These are phyloP conservation scores for Raffaelea arxii DNA, from an alignment of 2,329 filamentous ascomycete genomes.

Conservation along the genomic window DNA sequence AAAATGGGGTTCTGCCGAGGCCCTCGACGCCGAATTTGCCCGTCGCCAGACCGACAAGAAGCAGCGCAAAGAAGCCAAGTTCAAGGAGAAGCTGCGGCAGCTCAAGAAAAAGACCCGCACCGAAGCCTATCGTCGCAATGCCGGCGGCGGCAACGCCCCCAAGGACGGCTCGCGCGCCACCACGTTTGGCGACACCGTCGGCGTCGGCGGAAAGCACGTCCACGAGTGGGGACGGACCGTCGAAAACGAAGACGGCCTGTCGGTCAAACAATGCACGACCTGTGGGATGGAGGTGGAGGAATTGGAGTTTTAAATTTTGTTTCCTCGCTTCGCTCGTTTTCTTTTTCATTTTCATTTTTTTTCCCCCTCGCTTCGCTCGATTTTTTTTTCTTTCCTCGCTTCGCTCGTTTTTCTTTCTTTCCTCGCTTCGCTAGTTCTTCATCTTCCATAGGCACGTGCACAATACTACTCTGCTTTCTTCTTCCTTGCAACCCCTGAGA, in stretches of 20 bases:
- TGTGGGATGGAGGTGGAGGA: slow-evolving; percentile 76
- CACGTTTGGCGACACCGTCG: slow-evolving; percentile 70
- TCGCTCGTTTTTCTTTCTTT: too few species aligned
- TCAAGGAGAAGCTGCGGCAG: slow-evolving; percentile 78
- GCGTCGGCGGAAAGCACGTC: slow-evolving; percentile 61
- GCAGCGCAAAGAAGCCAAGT: slow-evolving; percentile 79
- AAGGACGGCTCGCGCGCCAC: slow-evolving; percentile 28
- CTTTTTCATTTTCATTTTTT: too few species aligned
- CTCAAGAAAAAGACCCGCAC: slow-evolving; percentile 89
- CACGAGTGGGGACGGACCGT: slow-evolving; percentile 77
- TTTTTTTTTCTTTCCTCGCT: too few species aligned
- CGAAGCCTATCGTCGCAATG: slow-evolving; percentile 73
- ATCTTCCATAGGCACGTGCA: too few species aligned
- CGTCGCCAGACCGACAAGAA: slow-evolving; percentile 72
- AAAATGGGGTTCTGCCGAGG: slow-evolving; percentile 86
- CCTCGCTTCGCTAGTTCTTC: too few species aligned
- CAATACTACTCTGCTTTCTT: too few species aligned
- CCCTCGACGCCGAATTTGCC: slow-evolving; percentile 81
- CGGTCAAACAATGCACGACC: slow-evolving; percentile 66
- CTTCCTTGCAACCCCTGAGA: slow-evolving; percentile 10
- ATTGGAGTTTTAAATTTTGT: slow-evolving; percentile 56
- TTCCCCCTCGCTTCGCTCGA: too few species aligned
- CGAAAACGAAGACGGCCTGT: slow-evolving; percentile 62
- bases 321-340: too few species aligned
- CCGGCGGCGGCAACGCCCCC: slow-evolving; percentile 36